These are phyloP conservation scores for Chenopodium berlandieri DNA, from an alignment of 148 eudicot genomes.

Conservation along the genomic window DNA sequence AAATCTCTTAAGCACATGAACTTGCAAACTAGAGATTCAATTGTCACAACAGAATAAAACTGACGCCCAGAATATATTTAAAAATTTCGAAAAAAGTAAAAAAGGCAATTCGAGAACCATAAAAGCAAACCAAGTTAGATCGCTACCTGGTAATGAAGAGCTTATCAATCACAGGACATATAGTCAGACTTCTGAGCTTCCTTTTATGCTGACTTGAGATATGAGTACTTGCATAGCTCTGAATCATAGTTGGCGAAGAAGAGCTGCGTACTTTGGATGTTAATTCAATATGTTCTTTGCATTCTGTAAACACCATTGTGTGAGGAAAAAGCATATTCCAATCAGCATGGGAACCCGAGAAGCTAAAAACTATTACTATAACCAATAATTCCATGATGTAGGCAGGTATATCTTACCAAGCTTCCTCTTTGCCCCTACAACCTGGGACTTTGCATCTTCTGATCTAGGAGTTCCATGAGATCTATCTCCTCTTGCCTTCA, in stretches of 20 bases:
- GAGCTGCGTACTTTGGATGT: slow-evolving; percentile 50
- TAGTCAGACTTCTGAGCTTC: slow-evolving; percentile 78
- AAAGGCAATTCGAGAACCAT: not conserved
- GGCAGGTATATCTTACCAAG: slow-evolving; percentile 45
- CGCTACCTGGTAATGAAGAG: slow-evolving; percentile 79
- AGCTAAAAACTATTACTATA: not conserved
- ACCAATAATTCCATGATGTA: slow-evolving; percentile 5
- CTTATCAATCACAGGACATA: slow-evolving; percentile 76
- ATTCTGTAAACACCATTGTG: slow-evolving; percentile 44
- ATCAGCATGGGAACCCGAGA: slow-evolving; percentile 7
- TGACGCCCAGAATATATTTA: no score
- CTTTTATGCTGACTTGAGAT: slow-evolving; percentile 89
- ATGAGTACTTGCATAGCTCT: slow-evolving; percentile 49
- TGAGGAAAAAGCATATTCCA: slow-evolving; percentile 12
- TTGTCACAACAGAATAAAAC: slow-evolving; percentile 4
- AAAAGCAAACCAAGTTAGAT: not conserved
- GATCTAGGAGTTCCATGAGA: slow-evolving; percentile 30
- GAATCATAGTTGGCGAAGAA: slow-evolving; percentile 57
- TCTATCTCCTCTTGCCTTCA: slow-evolving; percentile 41
- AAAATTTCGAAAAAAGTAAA: not conserved
- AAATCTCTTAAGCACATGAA: not conserved
- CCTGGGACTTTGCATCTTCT: slow-evolving; percentile 41
- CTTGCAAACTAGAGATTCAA: not conserved
- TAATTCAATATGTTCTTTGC: slow-evolving; percentile 69
- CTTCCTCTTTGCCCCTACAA: slow-evolving; percentile 65